A percentile compares a stretch with the other conserved stretches of the same genome.
These are phyloP conservation scores for Pleurozium schreberi DNA, from an alignment of 225 moss, liverwort and hornwort species.

Conservation along the genomic window DNA sequence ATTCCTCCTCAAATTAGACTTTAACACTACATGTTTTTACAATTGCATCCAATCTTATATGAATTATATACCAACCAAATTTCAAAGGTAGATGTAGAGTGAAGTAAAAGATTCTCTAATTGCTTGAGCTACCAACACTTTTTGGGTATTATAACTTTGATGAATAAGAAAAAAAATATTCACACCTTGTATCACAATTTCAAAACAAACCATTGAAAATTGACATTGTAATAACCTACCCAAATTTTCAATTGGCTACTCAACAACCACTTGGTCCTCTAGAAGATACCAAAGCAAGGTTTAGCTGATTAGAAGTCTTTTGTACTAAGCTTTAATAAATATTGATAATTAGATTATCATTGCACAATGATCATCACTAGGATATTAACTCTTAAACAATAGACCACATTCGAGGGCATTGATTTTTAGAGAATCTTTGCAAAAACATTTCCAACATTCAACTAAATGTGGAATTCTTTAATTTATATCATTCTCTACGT, in stretches of 20 bases:
- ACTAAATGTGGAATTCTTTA: not conserved
- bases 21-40: fast-evolving
- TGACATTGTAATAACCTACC: too few species aligned
- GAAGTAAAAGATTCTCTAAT: not conserved
- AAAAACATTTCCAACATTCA: not conserved
- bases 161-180: too few species aligned
- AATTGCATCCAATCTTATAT: not conserved
- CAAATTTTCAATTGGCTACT: not conserved
- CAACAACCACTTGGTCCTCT: not conserved
- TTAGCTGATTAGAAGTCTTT: not conserved
- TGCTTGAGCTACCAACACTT: too few species aligned
- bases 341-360: not conserved
- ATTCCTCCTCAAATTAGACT: not conserved
- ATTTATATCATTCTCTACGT: too few species aligned
- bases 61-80: not conserved
- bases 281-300: not conserved
- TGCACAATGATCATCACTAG: not conserved
- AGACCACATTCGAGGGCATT: not conserved
- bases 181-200: too few species aligned
- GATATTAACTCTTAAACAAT: not conserved
- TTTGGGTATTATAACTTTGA: too few species aligned
- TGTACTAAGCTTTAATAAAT: not conserved
- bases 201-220: too few species aligned
- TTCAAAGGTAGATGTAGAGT: not conserved
- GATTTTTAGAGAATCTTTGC: not conserved